Evolutionary conservation across 1,284 basidiomycete genomes (phyloP).

Genomic region (Austroboletus niveus): DNA sequence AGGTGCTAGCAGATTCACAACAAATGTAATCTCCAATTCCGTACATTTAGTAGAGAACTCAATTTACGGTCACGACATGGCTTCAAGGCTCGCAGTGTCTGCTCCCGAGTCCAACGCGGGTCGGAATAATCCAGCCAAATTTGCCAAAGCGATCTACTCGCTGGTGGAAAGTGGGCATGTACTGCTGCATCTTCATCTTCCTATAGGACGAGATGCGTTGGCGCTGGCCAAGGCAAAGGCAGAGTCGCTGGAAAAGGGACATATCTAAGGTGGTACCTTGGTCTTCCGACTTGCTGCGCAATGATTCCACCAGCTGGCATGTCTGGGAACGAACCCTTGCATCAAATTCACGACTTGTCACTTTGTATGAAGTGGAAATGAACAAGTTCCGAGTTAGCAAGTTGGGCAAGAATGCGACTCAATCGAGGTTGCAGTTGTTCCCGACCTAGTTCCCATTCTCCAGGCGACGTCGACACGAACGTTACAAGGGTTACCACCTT

Average conservation of each 20-base stretch:
- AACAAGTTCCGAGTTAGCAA: too few species aligned
- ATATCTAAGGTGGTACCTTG: slow-evolving; percentile 5
- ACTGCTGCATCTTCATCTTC: slow-evolving; percentile 1
- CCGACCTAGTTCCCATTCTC: too few species aligned
- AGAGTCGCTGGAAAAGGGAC: neutral
- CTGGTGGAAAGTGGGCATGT: slow-evolving; percentile 2
- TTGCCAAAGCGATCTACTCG: slow-evolving; percentile 1
- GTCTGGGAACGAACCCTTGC: too few species aligned
- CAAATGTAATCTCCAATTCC: neutral
- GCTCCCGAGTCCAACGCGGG: neutral
- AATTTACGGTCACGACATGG: neutral
- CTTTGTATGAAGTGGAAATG: too few species aligned
- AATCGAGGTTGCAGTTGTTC: too few species aligned
- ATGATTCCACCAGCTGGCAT: neutral
- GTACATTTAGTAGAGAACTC: neutral
- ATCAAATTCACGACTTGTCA: too few species aligned
- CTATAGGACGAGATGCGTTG: slow-evolving; percentile 10
- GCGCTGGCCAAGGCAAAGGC: neutral
- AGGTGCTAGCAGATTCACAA: slow-evolving; percentile 7
- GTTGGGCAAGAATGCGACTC: too few species aligned
- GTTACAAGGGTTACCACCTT: too few species aligned
- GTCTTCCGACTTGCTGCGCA: slow-evolving; percentile 9
- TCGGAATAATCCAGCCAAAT: slow-evolving; percentile 1
- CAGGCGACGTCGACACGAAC: too few species aligned
- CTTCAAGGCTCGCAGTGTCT: neutral